phyloP scores from a whole-genome alignment of 495 filamentous ascomycete genomes.

The Cudoniella acicularis region DNA sequence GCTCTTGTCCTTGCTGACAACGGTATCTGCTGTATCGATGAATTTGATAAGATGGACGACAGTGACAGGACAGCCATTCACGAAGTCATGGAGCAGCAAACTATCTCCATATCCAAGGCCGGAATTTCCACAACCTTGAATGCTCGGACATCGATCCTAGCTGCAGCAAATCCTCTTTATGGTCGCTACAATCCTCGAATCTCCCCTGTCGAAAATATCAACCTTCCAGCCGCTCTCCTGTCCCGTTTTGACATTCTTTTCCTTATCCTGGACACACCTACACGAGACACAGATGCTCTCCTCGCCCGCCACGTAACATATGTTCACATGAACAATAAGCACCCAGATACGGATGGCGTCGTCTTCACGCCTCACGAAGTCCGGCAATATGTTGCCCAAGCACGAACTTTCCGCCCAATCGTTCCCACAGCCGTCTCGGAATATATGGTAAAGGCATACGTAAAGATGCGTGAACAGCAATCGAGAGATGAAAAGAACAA shows the following conservation, averaged over 20 bases:
- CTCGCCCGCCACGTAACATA: constrained; percentile 94
- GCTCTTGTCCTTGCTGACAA: constrained; percentile 95
- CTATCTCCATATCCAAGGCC: constrained; percentile 97
- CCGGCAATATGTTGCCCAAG: constrained; percentile 90
- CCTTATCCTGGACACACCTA: constrained; percentile 90
- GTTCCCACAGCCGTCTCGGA: constrained; percentile 83
- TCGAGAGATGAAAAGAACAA: constrained; percentile 83
- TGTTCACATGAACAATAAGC: constrained; percentile 95
- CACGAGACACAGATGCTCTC: constrained; percentile 82
- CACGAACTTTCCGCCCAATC: constrained; percentile 79
- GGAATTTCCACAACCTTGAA: constrained; percentile 96
- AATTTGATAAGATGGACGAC: constrained; percentile 99
- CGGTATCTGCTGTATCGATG: constrained; percentile 98
- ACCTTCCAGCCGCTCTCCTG: constrained; percentile 89
- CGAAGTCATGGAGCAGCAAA: constrained; percentile 99
- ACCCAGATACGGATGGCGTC: constrained; percentile 72
- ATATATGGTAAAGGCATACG: constrained; percentile 95
- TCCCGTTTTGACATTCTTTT: constrained; percentile 97
- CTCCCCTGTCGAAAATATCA: constrained; percentile 97
- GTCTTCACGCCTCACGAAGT: constrained; percentile 89
- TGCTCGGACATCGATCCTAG: constrained; percentile 94
- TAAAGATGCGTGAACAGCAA: constrained; percentile 82
- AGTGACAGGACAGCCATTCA: constrained; percentile 94
- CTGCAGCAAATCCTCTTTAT: constrained; percentile 95
- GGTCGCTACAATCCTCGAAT: constrained; percentile 97